These are phyloP conservation scores for Stemphylium beticola DNA, from an alignment of 2,329 filamentous ascomycete genomes.

Conservation along the genomic window DNA sequence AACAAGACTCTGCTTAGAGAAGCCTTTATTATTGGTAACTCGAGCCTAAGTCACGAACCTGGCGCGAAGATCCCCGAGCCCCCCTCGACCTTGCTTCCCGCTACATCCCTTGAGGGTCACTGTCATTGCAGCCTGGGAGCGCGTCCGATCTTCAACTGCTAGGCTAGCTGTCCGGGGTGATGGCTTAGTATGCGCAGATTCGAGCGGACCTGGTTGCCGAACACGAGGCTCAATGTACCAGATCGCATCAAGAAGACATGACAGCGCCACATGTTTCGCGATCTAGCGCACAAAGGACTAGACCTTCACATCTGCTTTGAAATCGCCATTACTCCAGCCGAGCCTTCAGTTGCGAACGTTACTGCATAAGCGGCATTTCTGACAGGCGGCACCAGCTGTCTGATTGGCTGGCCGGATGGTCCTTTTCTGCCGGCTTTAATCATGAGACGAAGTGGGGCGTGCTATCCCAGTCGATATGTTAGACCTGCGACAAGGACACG, in stretches of 20 bases:
- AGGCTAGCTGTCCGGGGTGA: slow-evolving; percentile 11
- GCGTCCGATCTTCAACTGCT: slow-evolving; percentile 15
- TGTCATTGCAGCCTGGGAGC: slow-evolving; percentile 30
- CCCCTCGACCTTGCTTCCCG: slow-evolving; percentile 50
- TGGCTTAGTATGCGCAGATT: slow-evolving; percentile 12
- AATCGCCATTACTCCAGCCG: slow-evolving; percentile 43
- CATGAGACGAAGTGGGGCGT: slow-evolving; percentile 33
- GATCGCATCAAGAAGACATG: slow-evolving; percentile 20
- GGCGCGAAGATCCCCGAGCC: slow-evolving; percentile 42
- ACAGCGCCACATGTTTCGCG: slow-evolving; percentile 31
- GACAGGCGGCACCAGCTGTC: slow-evolving; percentile 23
- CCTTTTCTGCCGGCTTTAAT: slow-evolving; percentile 42
- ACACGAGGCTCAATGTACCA: slow-evolving; percentile 24
- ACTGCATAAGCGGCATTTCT: slow-evolving; percentile 48
- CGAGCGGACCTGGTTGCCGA: slow-evolving; percentile 19
- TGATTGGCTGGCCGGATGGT: slow-evolving; percentile 34
- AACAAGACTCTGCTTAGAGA: slow-evolving; percentile 6
- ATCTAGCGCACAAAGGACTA: slow-evolving; percentile 21
- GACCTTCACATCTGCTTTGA: slow-evolving; percentile 36
- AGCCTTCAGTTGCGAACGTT: slow-evolving; percentile 42
- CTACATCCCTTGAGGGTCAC: slow-evolving; percentile 40
- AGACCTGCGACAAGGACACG: slow-evolving; percentile 34
- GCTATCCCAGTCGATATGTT: slow-evolving; percentile 37
- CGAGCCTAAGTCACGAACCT: slow-evolving; percentile 26
- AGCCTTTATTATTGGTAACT: not conserved